phyloP scores from a whole-genome alignment of 1,284 basidiomycete species.

The Mycena sp. region DNA sequence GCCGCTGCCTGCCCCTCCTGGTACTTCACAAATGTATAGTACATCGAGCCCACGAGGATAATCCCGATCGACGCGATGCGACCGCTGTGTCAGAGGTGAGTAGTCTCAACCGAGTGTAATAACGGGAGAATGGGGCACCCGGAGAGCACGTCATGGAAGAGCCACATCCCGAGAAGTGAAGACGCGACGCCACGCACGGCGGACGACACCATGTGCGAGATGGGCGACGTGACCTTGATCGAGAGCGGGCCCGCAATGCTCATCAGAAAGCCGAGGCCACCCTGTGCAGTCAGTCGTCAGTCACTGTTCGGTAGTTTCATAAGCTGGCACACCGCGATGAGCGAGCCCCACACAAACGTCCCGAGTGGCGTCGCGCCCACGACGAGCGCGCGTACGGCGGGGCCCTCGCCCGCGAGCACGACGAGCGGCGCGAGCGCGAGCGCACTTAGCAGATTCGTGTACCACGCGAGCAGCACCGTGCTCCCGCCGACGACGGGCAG shows the following conservation, averaged over 20 bases:
- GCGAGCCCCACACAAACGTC: slow-evolving; percentile 82
- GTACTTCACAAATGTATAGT: slow-evolving; percentile 89
- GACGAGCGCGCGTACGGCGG: slow-evolving; percentile 66
- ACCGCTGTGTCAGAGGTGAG: slow-evolving; percentile 56
- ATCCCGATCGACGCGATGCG: slow-evolving; percentile 80
- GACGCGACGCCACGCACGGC: slow-evolving; percentile 86
- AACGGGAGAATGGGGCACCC: slow-evolving; percentile 49
- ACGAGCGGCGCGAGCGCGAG: slow-evolving; percentile 72
- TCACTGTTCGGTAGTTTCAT: background rate
- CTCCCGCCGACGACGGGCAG: slow-evolving; percentile 80
- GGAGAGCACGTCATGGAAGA: slow-evolving; percentile 82
- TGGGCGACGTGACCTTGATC: slow-evolving; percentile 92
- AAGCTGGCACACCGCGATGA: slow-evolving; percentile 68
- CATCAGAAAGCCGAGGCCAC: slow-evolving; percentile 87
- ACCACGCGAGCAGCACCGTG: slow-evolving; percentile 84
- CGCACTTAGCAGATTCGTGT: slow-evolving; percentile 81
- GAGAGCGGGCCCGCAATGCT: slow-evolving; percentile 87
- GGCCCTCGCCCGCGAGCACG: slow-evolving; percentile 77
- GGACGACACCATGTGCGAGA: slow-evolving; percentile 91
- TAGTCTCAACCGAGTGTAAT: slow-evolving; percentile 1
- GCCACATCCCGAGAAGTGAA: slow-evolving; percentile 76
- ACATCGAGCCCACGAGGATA: slow-evolving; percentile 83
- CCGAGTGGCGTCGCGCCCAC: slow-evolving; percentile 52
- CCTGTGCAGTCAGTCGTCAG: no score
- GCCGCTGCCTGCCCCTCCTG: slow-evolving; percentile 58